Evolutionary conservation across 2,329 filamentous ascomycete genomes (phyloP).

Genomic region (Lecanosticta acicola): DNA sequence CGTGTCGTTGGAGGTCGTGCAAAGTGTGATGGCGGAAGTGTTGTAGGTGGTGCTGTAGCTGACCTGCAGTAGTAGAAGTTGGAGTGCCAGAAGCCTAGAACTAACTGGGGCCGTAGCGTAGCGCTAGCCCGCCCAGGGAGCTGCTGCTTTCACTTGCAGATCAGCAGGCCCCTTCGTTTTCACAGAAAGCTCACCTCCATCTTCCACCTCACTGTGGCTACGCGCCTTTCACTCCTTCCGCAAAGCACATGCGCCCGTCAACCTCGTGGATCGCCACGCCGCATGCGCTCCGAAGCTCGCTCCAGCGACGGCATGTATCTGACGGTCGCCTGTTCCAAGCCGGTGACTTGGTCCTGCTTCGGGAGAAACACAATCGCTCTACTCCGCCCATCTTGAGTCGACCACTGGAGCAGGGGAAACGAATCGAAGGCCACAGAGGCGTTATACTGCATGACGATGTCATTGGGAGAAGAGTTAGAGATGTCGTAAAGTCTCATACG

Average conservation of each 20-base stretch:
- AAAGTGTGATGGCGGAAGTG: no score
- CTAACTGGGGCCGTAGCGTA: no score
- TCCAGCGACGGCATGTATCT: slow-evolving; percentile 9
- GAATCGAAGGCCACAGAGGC: slow-evolving; percentile 44
- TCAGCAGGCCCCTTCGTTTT: no score
- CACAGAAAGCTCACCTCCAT: no score
- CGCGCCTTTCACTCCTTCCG: no score
- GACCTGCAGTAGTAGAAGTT: no score
- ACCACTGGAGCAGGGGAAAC: slow-evolving; percentile 32
- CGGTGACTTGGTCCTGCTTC: slow-evolving; percentile 37
- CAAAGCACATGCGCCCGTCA: slow-evolving; percentile 11
- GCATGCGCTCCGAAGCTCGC: no score
- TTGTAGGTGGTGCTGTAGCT: no score
- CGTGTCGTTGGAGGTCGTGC: neutral
- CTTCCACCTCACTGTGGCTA: no score
- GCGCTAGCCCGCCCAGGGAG: no score
- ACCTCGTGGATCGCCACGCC: slow-evolving; percentile 1
- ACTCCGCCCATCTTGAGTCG: slow-evolving; percentile 37
- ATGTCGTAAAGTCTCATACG: slow-evolving; percentile 50
- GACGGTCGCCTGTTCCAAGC: slow-evolving; percentile 21
- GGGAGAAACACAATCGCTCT: slow-evolving; percentile 33
- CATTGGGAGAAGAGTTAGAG: slow-evolving; percentile 58
- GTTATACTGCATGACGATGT: slow-evolving; percentile 50
- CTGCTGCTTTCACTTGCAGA: no score
- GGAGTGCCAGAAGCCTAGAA: no score